These are phyloP conservation scores for Rhododendron kiyosumense DNA, from an alignment of 148 eudicot species.

Conservation along the genomic window DNA sequence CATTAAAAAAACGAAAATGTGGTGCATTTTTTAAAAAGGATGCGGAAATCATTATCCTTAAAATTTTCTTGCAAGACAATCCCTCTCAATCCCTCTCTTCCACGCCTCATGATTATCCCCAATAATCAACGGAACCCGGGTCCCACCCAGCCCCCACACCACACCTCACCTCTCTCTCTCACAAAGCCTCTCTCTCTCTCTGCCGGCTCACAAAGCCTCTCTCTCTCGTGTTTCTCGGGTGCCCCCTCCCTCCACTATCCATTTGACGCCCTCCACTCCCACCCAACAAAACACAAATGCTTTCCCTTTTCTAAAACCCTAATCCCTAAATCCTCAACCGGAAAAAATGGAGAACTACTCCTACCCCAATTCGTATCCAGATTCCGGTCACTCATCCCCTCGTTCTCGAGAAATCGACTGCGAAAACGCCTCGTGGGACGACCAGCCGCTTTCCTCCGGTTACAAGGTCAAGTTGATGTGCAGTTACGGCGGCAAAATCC, in stretches of 20 bases:
- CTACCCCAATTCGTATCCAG: conserved; percentile 35
- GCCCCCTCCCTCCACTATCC: background rate
- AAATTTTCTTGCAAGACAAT: too few species aligned
- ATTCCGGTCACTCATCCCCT: conserved; percentile 57
- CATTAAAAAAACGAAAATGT: too few species aligned
- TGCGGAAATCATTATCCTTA: too few species aligned
- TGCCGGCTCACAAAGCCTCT: background rate
- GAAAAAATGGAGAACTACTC: conserved; percentile 39
- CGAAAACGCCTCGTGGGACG: conserved; percentile 34
- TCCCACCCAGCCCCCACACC: background rate
- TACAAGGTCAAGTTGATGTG: conserved; percentile 55
- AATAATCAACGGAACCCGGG: background rate
- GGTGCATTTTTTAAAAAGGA: too few species aligned
- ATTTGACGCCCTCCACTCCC: background rate
- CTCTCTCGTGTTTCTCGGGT: background rate
- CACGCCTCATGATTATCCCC: background rate
- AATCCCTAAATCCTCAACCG: background rate
- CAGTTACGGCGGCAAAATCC: conserved; percentile 62
- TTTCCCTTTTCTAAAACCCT: background rate
- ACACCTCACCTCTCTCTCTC: background rate
- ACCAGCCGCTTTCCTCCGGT: conserved; percentile 6
- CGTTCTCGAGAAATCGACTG: conserved; percentile 55
- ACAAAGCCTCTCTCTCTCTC: background rate
- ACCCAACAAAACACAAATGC: too few species aligned
- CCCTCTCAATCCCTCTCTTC: background rate